Percentiles rank a stretch among this genome's conserved stretches.
Evolutionary conservation across 495 filamentous ascomycete genomes (phyloP).

Genomic region (Viridothelium virens): DNA sequence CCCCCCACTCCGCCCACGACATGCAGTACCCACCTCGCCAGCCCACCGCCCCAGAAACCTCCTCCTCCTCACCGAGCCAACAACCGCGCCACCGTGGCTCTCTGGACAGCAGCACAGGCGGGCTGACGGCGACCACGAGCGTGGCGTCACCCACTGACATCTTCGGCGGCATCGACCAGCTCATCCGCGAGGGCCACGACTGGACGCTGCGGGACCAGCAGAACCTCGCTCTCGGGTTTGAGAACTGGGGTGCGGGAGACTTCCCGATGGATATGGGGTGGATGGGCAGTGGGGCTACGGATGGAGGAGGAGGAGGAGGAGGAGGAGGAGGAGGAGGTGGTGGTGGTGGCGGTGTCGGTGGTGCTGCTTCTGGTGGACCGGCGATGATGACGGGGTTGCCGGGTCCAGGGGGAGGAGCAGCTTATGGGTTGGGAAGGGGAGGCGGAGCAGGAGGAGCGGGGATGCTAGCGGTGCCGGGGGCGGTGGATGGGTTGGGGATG

Average conservation of each 20-base stretch:
- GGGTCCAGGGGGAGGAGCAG: too few species aligned
- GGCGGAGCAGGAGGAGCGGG: too few species aligned
- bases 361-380: background rate
- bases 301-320: background rate
- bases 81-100: slow-evolving; percentile 11
- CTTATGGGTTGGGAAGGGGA: too few species aligned
- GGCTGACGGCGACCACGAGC: background rate
- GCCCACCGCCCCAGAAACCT: background rate
- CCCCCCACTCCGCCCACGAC: background rate
- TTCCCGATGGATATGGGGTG: slow-evolving; percentile 23
- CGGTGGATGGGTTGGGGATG: too few species aligned
- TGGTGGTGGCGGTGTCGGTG: background rate
- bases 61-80: slow-evolving; percentile 12
- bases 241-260: slow-evolving; percentile 30
- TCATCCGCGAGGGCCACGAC: slow-evolving; percentile 36
- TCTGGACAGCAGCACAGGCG: slow-evolving; percentile 5
- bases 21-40: slow-evolving; percentile 7
- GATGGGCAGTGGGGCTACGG: slow-evolving; percentile 20
- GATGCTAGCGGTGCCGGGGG: too few species aligned
- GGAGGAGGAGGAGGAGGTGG: background rate
- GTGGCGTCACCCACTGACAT: slow-evolving; percentile 29
- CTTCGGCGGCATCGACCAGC: slow-evolving; percentile 36
- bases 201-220: slow-evolving; percentile 36
- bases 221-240: slow-evolving; percentile 34
- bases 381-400: background rate